Percentiles rank a stretch among this genome's conserved stretches.
phyloP scores from a whole-genome alignment of 768 basidiomycete genomes.

The Asterophora parasitica region DNA sequence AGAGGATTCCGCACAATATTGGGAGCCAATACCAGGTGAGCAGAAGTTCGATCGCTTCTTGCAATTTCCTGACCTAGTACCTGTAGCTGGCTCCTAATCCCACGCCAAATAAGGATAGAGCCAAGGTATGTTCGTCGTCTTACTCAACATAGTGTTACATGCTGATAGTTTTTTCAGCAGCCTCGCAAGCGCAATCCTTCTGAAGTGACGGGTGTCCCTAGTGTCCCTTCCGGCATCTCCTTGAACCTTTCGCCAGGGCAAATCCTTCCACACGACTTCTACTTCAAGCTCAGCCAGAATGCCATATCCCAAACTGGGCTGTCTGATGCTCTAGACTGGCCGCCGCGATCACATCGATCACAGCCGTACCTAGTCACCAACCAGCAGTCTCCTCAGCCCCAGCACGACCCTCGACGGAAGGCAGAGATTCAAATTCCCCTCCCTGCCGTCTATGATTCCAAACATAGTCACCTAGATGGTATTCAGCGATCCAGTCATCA shows the following conservation, averaged over 20 bases:
- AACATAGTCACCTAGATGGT: conserved; percentile 1
- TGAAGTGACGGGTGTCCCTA: conserved; percentile 16
- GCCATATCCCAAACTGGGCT: background rate
- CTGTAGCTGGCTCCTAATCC: conserved; percentile 2
- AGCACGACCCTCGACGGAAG: background rate
- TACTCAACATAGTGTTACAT: background rate
- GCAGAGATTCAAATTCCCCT: background rate
- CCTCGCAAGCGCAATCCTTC: conserved; percentile 5
- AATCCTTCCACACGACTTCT: conserved; percentile 39
- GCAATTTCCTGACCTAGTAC: conserved; percentile 2
- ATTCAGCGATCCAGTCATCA: background rate
- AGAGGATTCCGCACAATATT: conserved; percentile 20
- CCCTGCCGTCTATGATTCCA: background rate
- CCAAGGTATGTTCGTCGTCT: conserved; percentile 7
- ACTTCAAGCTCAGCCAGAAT: conserved; percentile 7
- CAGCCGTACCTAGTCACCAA: conserved; percentile 1
- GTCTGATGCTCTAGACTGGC: conserved; percentile 8
- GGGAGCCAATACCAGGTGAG: conserved; percentile 18
- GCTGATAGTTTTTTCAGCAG: conserved; percentile 2
- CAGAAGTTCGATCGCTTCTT: background rate
- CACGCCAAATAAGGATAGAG: conserved; percentile 6
- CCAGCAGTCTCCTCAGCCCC: background rate
- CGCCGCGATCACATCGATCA: conserved; percentile 4
- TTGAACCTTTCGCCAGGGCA: conserved; percentile 53
- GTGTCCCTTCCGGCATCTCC: conserved; percentile 36